Conservation (phyloP, 176 grass and related monocot genomes). For the Canna indica region DNA sequence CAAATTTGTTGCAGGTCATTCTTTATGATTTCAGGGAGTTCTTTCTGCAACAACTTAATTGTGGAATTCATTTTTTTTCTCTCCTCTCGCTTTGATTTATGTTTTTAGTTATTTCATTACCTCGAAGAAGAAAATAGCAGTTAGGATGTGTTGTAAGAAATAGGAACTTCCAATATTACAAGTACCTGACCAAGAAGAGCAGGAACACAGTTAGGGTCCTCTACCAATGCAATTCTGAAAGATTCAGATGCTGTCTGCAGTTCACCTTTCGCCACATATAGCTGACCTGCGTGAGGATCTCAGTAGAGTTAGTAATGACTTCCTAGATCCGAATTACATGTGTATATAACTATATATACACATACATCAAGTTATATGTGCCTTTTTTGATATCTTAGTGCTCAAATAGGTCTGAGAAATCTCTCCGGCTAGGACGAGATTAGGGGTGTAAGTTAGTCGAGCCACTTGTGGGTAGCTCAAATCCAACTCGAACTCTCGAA, state of each 20-base stretch:
- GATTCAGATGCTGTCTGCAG: conserved; percentile 59
- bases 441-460: no score
- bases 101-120: neutral
- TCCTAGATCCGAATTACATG: neutral
- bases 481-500: no score
- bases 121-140: neutral
- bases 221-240: conserved; percentile 86
- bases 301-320: neutral
- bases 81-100: neutral
- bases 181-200: conserved; percentile 92
- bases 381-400: no score
- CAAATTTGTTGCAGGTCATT: neutral
- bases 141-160: neutral
- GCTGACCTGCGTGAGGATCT: conserved; percentile 48
- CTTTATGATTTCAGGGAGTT: neutral
- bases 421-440: no score
- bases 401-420: no score
- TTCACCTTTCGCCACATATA: conserved; percentile 83
- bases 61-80: neutral
- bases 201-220: conserved; percentile 66
- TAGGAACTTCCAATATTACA: neutral
- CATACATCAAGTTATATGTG: neutral
- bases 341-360: neutral
- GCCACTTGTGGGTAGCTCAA: no score
- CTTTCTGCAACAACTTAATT: neutral